phyloP scores from a whole-genome alignment of 352 stramenopile genomes.

The Pythium monospermum region DNA sequence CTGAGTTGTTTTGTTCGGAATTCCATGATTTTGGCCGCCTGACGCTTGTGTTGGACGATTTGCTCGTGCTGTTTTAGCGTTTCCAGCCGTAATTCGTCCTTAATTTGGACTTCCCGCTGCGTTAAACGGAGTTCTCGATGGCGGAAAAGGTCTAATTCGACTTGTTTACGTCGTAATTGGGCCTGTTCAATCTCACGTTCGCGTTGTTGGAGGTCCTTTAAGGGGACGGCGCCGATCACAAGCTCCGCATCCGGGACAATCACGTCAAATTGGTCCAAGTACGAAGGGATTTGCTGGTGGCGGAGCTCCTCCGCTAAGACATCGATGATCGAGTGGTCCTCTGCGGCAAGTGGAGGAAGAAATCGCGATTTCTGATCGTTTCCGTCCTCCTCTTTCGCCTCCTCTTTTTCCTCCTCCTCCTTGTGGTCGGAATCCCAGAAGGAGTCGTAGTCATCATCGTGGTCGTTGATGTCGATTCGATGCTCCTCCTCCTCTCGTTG shows the following conservation, averaged over 20 bases:
- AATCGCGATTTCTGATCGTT: too few relatives aligned
- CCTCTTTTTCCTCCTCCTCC: constrained; percentile 1
- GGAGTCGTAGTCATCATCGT: too few relatives aligned
- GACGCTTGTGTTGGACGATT: constrained; percentile 37
- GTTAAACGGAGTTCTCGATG: constrained; percentile 42
- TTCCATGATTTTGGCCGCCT: constrained; percentile 36
- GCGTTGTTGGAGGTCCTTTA: constrained; percentile 54
- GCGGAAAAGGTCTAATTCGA: constrained; percentile 46
- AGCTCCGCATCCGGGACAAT: constrained; percentile 58
- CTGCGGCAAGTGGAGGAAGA: background rate
- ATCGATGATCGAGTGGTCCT: constrained; percentile 45
- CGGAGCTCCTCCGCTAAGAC: constrained; percentile 37
- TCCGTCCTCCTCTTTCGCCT: too few relatives aligned
- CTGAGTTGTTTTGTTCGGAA: constrained; percentile 46
- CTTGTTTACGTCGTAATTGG: constrained; percentile 36
- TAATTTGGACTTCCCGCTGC: constrained; percentile 33
- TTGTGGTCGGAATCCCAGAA: constrained; percentile 36
- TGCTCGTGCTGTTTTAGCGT: constrained; percentile 32
- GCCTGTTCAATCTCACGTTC: constrained; percentile 59
- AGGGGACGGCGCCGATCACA: constrained; percentile 47
- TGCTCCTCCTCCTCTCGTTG: background rate
- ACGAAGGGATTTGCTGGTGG: constrained; percentile 40
- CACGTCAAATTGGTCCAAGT: constrained; percentile 67
- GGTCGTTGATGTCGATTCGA: constrained; percentile 16
- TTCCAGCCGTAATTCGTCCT: constrained; percentile 34